Evolutionary conservation across 2,329 filamentous ascomycete species (phyloP), one percentile per base, ranked within the genome.

Genomic region (Calonectria pseudoreteaudii): DNA sequence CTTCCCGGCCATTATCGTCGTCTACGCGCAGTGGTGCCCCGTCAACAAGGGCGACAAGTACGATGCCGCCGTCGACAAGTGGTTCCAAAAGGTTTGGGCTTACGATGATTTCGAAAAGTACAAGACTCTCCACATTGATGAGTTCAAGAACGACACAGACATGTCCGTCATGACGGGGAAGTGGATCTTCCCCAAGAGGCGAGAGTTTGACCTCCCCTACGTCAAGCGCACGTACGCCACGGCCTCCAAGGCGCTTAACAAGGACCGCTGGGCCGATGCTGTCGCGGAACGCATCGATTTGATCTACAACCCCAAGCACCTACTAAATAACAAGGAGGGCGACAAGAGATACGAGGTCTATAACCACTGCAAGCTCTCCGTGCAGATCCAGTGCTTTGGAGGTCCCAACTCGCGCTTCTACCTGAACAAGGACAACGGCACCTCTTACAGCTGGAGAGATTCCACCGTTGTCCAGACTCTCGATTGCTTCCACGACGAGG

Each of bases 21-120:
- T 89, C 14, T 89, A 87, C 52, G 88, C 87, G 5, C 87, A 89
- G 72, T 89, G 86, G 85, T 86, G 87, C 1, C 87, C 87, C 0
- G 83, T 86, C 23, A 79, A 66, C 66, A 78, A 79, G 67, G 78
- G 76, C 2, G 86, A 87, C 74, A 76, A 75, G 66, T 85, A 84
- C 72, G 83, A 85, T 56, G 75, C 76, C 56, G 76, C 79, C 47
- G 77, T 79, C 3, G 76, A 85, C 60, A 80, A 80, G 11, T 87
- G 85, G 77, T 88, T 88, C 53, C 78, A 86, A 56, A 80, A 81
- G 31, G 87, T 88, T 50, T 81, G 86, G 28, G 79, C 80, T 26
- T 75, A 87, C 14, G 78, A 83, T 13, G 78, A 83, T 2, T 80
- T 81, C 14, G 50, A 28, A 23, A 9, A 28, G 2, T 41, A 74